These are phyloP conservation scores for Cyanidioschyzon merolae DNA, from an alignment of 23 red algal species.

Conservation along the genomic window DNA sequence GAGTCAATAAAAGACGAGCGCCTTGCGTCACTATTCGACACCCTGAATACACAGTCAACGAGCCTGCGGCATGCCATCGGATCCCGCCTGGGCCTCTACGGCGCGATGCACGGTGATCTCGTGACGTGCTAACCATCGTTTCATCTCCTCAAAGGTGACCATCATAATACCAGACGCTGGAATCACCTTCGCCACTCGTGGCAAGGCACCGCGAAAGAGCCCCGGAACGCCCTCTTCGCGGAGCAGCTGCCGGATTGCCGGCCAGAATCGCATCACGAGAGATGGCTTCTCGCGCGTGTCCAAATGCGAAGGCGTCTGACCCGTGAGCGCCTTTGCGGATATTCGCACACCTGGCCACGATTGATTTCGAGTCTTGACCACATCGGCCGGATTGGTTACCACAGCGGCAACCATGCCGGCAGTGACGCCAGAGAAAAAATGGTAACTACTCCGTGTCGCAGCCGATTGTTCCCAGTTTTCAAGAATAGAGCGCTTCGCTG, in stretches of 20 bases:
- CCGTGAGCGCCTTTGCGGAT: background rate
- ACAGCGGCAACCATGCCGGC: slow-evolving; percentile 70
- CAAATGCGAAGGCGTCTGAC: background rate
- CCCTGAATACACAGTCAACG: too few relatives aligned
- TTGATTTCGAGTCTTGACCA: slow-evolving; percentile 83
- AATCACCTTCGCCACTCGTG: slow-evolving; percentile 75
- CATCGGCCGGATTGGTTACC: slow-evolving; percentile 81
- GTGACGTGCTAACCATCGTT: slow-evolving; percentile 12
- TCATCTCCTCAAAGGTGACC: slow-evolving; percentile 72
- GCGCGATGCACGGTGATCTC: background rate
- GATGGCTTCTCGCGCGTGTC: background rate
- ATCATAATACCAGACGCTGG: slow-evolving; percentile 97
- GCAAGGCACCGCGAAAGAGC: slow-evolving; percentile 58
- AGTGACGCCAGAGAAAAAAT: slow-evolving; percentile 41
- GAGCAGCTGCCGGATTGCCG: slow-evolving; percentile 35
- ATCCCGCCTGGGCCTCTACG: background rate
- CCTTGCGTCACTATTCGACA: too few relatives aligned
- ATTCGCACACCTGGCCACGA: background rate
- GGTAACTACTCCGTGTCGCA: slow-evolving; percentile 7
- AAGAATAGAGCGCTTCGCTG: background rate
- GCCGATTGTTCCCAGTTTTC: background rate
- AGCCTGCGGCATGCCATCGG: background rate
- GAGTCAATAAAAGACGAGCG: too few relatives aligned
- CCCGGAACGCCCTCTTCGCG: slow-evolving; percentile 41
- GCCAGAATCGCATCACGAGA: background rate